These are phyloP conservation scores for Paramecium primaurelia DNA, from an alignment of 73 alveolate species.

Conservation along the genomic window DNA sequence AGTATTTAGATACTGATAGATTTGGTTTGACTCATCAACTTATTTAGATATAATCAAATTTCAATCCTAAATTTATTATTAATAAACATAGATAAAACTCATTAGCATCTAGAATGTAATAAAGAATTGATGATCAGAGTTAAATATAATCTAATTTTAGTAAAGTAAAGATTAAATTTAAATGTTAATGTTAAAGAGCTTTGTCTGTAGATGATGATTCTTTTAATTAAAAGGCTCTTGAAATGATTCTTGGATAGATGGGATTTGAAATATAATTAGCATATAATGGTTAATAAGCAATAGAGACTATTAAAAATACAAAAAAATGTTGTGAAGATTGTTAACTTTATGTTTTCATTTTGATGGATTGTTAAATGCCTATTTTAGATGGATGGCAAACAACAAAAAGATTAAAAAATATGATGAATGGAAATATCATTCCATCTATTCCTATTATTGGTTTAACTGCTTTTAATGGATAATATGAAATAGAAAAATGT, in stretches of 20 bases:
- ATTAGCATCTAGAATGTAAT: neutral
- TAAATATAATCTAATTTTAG: neutral
- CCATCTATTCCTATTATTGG: slow-evolving; percentile 54
- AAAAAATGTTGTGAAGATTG: slow-evolving; percentile 17
- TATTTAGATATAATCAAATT: neutral
- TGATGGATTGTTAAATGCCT: slow-evolving; percentile 55
- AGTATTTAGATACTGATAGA: neutral
- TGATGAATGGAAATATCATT: neutral
- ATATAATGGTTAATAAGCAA: slow-evolving; percentile 55
- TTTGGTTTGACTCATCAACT: neutral
- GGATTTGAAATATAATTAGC: slow-evolving; percentile 21
- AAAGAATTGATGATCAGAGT: neutral
- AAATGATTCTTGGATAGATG: slow-evolving; percentile 16
- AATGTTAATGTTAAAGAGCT: slow-evolving; percentile 27
- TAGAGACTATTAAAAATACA: neutral
- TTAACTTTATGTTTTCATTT: neutral
- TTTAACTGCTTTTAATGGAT: slow-evolving; percentile 38
- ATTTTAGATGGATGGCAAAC: slow-evolving; percentile 52
- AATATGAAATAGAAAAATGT: slow-evolving; percentile 16
- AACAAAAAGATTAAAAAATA: neutral
- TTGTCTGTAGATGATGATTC: slow-evolving; percentile 57
- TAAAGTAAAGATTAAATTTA: neutral
- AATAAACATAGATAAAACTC: neutral
- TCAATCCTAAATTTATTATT: neutral
- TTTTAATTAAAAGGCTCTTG: slow-evolving; percentile 35